phyloP scores from a whole-genome alignment of 805 yeast genomes.

The Vanderwaltozyma yarrowii region DNA sequence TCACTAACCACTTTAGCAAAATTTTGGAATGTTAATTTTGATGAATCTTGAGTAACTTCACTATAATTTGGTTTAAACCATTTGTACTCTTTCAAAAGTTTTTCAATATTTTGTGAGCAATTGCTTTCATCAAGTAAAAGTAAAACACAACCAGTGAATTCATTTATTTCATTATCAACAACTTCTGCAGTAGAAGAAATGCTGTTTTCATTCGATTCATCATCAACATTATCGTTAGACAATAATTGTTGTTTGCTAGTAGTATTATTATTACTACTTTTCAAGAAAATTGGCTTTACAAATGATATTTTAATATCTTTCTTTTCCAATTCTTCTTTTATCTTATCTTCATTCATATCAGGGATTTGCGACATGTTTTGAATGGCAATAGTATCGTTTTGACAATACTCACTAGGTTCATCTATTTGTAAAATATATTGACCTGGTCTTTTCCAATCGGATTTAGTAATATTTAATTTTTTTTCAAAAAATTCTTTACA shows the following conservation, averaged over 20 bases:
- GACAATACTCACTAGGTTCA: conserved; percentile 13
- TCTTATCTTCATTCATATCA: conserved; percentile 3
- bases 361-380: conserved; percentile 2
- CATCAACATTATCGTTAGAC: neutral
- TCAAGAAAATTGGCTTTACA: conserved; percentile 6
- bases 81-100: neutral
- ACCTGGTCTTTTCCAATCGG: conserved; percentile 21
- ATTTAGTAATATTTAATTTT: conserved; percentile 3
- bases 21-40: conserved; percentile 26
- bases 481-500: conserved; percentile 16
- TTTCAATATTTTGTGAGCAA: neutral
- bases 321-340: conserved; percentile 4
- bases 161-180: neutral
- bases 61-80: conserved; percentile 20
- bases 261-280: no score
- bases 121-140: conserved; percentile 13
- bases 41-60: conserved; percentile 10
- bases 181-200: no score
- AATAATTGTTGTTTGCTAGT: no score
- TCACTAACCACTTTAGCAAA: conserved; percentile 30
- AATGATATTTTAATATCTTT: conserved; percentile 4
- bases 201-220: neutral
- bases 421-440: conserved; percentile 17
- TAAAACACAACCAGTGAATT: conserved; percentile 18
- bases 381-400: conserved; percentile 13